These are phyloP conservation scores for Backusella tarrabulga DNA, from an alignment of 192 early-diverging fungal species.

Conservation along the genomic window DNA sequence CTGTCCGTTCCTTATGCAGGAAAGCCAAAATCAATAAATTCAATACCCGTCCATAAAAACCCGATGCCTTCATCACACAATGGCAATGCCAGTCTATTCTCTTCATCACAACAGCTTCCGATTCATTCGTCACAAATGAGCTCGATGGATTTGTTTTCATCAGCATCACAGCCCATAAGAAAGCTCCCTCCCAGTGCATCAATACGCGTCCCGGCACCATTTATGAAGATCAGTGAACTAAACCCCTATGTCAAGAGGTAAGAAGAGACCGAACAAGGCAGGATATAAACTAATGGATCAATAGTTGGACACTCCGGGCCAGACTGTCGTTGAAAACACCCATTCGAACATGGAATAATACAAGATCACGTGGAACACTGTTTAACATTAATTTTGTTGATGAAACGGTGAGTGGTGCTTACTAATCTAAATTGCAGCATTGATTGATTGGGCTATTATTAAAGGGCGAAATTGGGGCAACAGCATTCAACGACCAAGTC, in stretches of 20 bases:
- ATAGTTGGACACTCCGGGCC: slow-evolving; percentile 91
- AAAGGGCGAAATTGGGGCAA: slow-evolving; percentile 92
- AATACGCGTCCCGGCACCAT: background rate
- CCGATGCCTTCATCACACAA: background rate
- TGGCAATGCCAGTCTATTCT: background rate
- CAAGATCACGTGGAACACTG: slow-evolving; percentile 72
- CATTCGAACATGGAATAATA: slow-evolving; percentile 79
- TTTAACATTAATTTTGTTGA: slow-evolving; percentile 92
- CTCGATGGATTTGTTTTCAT: background rate
- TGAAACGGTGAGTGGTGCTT: slow-evolving; percentile 63
- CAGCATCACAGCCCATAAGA: slow-evolving; percentile 18
- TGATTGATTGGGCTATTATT: background rate
- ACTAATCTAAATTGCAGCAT: no score
- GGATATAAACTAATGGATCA: background rate
- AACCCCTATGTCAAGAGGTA: slow-evolving; percentile 88
- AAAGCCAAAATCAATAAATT: background rate
- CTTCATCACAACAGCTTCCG: background rate
- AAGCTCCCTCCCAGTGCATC: slow-evolving; percentile 28
- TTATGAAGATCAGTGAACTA: slow-evolving; percentile 68
- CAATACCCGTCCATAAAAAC: background rate
- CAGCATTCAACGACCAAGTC: slow-evolving; percentile 89
- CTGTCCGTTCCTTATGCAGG: background rate
- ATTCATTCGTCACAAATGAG: background rate
- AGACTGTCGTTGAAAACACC: slow-evolving; percentile 82
- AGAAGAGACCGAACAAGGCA: no score